Evolutionary conservation across 768 basidiomycete species (phyloP), one percentile per base, ranked within the genome.

Genomic region (Ramaria rubella): DNA sequence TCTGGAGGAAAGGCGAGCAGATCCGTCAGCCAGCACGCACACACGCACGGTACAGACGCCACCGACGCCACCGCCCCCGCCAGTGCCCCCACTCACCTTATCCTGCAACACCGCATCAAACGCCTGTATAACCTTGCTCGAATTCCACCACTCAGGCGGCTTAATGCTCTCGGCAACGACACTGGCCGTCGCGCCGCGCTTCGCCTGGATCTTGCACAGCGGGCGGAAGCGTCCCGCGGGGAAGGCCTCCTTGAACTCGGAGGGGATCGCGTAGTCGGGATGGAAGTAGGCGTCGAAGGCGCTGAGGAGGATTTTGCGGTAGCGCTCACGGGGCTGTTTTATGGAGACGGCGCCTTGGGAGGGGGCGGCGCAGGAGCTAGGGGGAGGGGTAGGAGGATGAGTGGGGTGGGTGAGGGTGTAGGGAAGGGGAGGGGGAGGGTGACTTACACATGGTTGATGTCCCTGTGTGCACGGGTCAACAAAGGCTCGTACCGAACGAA

Each of bases 171-270:
- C 94, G 2, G 91, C 91, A 14, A 93, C 87, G 31, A 87, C 83
- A 42, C 89, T 77, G 29, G 84, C 83, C 33, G 91, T 83, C 3
- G 82, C 85, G 21, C 88, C 85, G 49, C 88, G 74, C 71, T 90
- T 91, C 5, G 90, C 85, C 63, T 89, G 87, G 58, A 94, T 91
- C 68, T 90, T 90, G 76, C 91, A 94, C 34, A 94, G 82, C 9
- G 91, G 91, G 15, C 93, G 77, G 77, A 96, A 94, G 34, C 89
- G 79, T 31, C 93, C 92, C 2, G 90, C 90, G 6, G 94, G 94
- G 72, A 94, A 96, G 1, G 93, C 90, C 65, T 95, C 89, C 67
- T 94, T 94, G 75, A 94, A 91, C 70, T 95, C 94, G 61, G 90
- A 90, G 59, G 88, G 85, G 38, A 93, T 80, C 42, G 83, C 82